Evolutionary conservation across 257 asterid species (phyloP).

Genomic region (Perilla frutescens): DNA sequence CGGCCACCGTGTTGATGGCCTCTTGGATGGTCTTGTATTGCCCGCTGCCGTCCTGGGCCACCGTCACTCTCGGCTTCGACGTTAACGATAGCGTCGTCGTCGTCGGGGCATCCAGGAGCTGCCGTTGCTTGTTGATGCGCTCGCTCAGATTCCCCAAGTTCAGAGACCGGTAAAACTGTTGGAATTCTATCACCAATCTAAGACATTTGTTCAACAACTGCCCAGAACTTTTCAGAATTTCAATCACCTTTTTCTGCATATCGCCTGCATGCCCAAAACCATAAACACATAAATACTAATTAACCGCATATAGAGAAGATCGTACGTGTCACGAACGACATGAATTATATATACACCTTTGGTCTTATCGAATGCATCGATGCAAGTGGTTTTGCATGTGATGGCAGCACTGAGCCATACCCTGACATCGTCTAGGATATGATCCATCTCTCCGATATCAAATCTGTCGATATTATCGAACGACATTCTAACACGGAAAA

Average conservation of each 20-base stretch:
- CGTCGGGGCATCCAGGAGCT: slow-evolving; percentile 45
- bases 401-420: slow-evolving; percentile 73
- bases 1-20: slow-evolving; percentile 47
- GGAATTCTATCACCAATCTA: slow-evolving; percentile 56
- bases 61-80: slow-evolving; percentile 46
- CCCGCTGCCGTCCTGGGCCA: slow-evolving; percentile 76
- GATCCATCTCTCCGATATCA: slow-evolving; percentile 35
- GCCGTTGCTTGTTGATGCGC: slow-evolving; percentile 27
- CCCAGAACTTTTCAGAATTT: slow-evolving; percentile 43
- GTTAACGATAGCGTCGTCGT: slow-evolving; percentile 3
- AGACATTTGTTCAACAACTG: slow-evolving; percentile 58
- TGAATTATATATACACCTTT: slow-evolving; percentile 36
- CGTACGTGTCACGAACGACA: too few relatives aligned
- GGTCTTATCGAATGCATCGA: slow-evolving; percentile 66
- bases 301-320: too few relatives aligned
- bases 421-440: slow-evolving; percentile 52
- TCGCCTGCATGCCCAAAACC: too few relatives aligned
- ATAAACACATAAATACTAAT: too few relatives aligned
- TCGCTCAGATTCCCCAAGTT: slow-evolving; percentile 34
- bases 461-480: slow-evolving; percentile 38
- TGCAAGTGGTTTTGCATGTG: slow-evolving; percentile 60
- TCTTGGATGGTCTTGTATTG: slow-evolving; percentile 48
- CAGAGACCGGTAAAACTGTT: slow-evolving; percentile 34
- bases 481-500: slow-evolving; percentile 55
- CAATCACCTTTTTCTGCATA: slow-evolving; percentile 44